Evolutionary conservation across 208 protist species (phyloP), one percentile per base, ranked within the genome.

Genomic region (Wallacemonas sp.): DNA sequence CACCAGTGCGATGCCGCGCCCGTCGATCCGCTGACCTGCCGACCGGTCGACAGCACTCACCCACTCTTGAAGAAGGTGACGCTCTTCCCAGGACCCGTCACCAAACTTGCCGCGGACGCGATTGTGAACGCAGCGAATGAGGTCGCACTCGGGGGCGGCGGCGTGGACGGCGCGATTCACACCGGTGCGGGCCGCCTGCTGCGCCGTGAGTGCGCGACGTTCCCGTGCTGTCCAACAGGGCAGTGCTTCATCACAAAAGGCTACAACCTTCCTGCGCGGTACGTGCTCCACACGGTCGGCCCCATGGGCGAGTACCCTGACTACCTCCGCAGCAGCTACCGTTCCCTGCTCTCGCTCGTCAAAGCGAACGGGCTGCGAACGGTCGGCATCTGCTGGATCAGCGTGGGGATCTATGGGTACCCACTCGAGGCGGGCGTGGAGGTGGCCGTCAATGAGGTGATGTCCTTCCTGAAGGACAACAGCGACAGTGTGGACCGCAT

Each of bases 371-470:
- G 76, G 11, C 39, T 96, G 19, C 74, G 77, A 33, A 82, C 66
- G 26, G 36, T 96, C 0, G 93, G 75, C 1, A 73, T 97, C n/a
- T 95, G 88, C 65, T 63, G 87, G 24, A 74, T 97, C 33, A 93
- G 85, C 34, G 92, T 86, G 17, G 93, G 93, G 3, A 81, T 97
- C 21, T 97, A 89, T 63, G 93, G 93, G 11, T 97, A 94, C 65
- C 87, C 87, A 6, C 65, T 94, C 4, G 9, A 49, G 2, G 47
- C 65, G 0, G 90, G 91, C 0, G 80, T 69, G 6, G n/a, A 69
- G 1, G 78, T 97, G 12, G 90, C 91, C 11, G 5, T 95, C 1
- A 16, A 65, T 9, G 87, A 88, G 54, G 74, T 76, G 0, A 34
- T 65, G 33, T 3, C 34, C 12, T 89, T 70, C 52, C n/a, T 94